These are phyloP conservation scores for Cadophora gregata DNA, from an alignment of 2,329 filamentous ascomycete genomes.

Conservation along the genomic window DNA sequence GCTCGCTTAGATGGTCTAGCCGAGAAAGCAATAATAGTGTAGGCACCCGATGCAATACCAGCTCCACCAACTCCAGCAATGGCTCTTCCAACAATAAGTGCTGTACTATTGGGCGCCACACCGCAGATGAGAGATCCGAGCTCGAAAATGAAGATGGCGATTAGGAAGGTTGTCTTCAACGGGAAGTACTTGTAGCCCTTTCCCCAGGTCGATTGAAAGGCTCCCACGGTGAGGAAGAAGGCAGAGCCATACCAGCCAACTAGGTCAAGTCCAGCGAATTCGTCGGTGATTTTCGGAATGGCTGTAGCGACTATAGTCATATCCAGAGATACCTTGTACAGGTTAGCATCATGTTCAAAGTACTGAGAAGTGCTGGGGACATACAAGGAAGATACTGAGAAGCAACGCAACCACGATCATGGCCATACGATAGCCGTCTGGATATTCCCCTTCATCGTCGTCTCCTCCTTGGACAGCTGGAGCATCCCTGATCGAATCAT, in stretches of 20 bases:
- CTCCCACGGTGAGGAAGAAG: slow-evolving; percentile 56
- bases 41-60: slow-evolving; percentile 48
- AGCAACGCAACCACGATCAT: slow-evolving; percentile 55
- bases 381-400: slow-evolving; percentile 54
- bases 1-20: slow-evolving; percentile 45
- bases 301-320: slow-evolving; percentile 63
- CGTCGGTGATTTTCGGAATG: slow-evolving; percentile 59
- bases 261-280: slow-evolving; percentile 56
- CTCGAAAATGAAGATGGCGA: slow-evolving; percentile 47
- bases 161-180: slow-evolving; percentile 43
- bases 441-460: slow-evolving; percentile 38
- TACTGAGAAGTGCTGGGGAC: neutral
- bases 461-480: slow-evolving; percentile 11
- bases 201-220: slow-evolving; percentile 44
- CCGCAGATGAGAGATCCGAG: slow-evolving; percentile 48
- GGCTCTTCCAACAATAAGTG: slow-evolving; percentile 46
- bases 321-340: slow-evolving; percentile 42
- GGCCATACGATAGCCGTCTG: slow-evolving; percentile 38
- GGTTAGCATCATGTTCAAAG: slow-evolving; percentile 18
- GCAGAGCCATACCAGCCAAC: slow-evolving; percentile 64
- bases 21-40: slow-evolving; percentile 52
- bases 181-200: slow-evolving; percentile 46
- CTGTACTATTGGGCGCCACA: slow-evolving; percentile 45
- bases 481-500: slow-evolving; percentile 26
- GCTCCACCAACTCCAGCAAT: slow-evolving; percentile 45